Conservation (phyloP, 2,329 filamentous ascomycete species). For the Drechslerella coelobrocha region DNA sequence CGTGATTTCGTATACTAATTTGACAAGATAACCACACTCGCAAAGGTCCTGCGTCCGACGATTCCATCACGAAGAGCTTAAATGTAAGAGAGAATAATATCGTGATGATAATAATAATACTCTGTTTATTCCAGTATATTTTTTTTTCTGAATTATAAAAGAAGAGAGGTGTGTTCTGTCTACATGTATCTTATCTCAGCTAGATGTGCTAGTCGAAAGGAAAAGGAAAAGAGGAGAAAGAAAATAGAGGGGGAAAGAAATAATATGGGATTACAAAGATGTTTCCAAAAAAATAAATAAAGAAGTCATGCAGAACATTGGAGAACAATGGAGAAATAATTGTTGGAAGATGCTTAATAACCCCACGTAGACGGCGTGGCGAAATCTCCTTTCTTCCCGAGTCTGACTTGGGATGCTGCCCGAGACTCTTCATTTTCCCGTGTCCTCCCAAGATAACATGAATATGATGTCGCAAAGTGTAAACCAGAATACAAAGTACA, state of each 20-base stretch:
- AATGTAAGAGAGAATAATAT: no score
- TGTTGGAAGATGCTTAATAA: no score
- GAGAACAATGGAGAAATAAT: no score
- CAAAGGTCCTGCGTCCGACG: no score
- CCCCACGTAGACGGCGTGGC: no score
- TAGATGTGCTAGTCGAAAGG: background rate
- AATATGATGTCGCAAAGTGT: background rate
- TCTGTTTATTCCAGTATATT: background rate
- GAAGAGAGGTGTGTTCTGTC: conserved; percentile 11
- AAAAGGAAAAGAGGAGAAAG: background rate
- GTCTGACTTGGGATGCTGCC: background rate
- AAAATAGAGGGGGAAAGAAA: background rate
- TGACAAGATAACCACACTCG: no score
- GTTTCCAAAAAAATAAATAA: background rate
- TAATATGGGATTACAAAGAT: background rate
- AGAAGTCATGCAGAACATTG: background rate
- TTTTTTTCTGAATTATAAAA: background rate
- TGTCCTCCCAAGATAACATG: background rate
- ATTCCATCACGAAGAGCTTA: no score
- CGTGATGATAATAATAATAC: background rate
- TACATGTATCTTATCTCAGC: conserved; percentile 11
- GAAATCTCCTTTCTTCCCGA: background rate
- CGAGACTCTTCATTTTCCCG: background rate
- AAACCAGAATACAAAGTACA: background rate
- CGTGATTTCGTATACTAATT: no score